These are phyloP conservation scores for Candida maesae DNA, from an alignment of 805 yeast species.

Conservation along the genomic window DNA sequence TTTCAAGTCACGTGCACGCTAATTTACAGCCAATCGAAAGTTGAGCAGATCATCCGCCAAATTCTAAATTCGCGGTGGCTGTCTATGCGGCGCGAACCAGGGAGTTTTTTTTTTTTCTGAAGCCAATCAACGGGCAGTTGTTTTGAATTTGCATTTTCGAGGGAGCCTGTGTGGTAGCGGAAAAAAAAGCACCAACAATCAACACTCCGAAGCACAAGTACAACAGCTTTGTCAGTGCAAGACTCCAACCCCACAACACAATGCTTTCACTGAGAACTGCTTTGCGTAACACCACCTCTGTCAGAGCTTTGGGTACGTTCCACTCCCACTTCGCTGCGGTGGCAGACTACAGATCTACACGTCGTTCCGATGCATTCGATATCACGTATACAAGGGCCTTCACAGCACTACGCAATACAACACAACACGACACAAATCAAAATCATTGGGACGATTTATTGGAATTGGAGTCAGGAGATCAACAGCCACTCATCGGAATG, in stretches of 20 bases:
- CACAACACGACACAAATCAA: too few relatives aligned
- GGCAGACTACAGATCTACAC: too few relatives aligned
- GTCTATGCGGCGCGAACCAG: conserved; percentile 2
- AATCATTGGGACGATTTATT: too few relatives aligned
- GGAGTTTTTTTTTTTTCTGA: conserved; percentile 15
- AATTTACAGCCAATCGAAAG: too few relatives aligned
- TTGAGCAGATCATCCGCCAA: too few relatives aligned
- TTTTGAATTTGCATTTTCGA: conserved; percentile 20
- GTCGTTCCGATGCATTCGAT: too few relatives aligned
- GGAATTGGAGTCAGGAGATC: too few relatives aligned
- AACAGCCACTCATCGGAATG: too few relatives aligned
- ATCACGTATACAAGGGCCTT: too few relatives aligned
- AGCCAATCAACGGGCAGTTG: conserved; percentile 27
- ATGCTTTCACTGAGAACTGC: conserved; percentile 30
- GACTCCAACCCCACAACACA: conserved; percentile 9
- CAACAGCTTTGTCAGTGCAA: conserved; percentile 1
- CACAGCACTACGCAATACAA: too few relatives aligned
- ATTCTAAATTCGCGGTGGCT: too few relatives aligned
- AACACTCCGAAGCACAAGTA: neutral
- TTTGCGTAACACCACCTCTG: conserved; percentile 25
- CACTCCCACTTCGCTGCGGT: neutral
- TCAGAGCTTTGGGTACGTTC: conserved; percentile 27
- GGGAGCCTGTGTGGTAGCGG: neutral
- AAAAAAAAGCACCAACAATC: conserved; percentile 14
- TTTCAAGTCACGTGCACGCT: too few relatives aligned